Base-by-base conservation (phyloP, 78 protist genomes). In the Dictyostelium capitatum region DNA sequence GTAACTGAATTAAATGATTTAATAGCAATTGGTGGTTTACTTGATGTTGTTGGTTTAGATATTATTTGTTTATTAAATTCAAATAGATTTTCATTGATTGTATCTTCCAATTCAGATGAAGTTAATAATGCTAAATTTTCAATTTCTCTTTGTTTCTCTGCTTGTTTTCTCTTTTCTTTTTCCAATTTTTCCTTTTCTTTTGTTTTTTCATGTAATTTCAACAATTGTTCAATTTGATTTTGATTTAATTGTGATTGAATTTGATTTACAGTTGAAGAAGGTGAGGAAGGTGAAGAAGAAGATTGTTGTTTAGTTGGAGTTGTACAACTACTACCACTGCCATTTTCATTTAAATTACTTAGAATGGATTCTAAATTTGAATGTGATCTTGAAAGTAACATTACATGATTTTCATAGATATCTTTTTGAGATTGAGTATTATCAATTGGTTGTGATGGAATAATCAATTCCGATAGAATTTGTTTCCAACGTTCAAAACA, bases 401-500 rank as follows among this genome's bases (percentile, higher is more conserved):
- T n/a, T 19, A 73, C 79, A 73, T 73, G 79, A 9, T 37, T 73
- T 43, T 73, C 56, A 73, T 46, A 46, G 12, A 73, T 46, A n/a
- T 73, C 79, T 25, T 19, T 50, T 77, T 15, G 8, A 1, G n/a
- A 54, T 14, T n/a, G 32, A n/a, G 5, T 56, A 9, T 14, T 56
- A 23, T 19, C 25, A 56, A 25, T 57, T 57, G 20, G 67, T 57
- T 57, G 20, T 57, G 32, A n/a, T 51, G 82, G 82, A 15, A 77
- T 74, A 12, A 47, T 67, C 7, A 85, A 28, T 30, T 75, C 83
- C n/a, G n/a, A 25, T 48, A 74, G 46, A 47, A 75, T 85, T 65
- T 59, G 75, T 23, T 90, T 90, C 95, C 95, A 90, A 23, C 72
- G 65, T 53, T 90, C 95, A 67, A 79, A 90, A 41, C 89, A 90